Percentiles rank a stretch among this genome's conserved stretches.
phyloP scores from a whole-genome alignment of 1,284 basidiomycete species.

The Malassezia arunalokei region DNA sequence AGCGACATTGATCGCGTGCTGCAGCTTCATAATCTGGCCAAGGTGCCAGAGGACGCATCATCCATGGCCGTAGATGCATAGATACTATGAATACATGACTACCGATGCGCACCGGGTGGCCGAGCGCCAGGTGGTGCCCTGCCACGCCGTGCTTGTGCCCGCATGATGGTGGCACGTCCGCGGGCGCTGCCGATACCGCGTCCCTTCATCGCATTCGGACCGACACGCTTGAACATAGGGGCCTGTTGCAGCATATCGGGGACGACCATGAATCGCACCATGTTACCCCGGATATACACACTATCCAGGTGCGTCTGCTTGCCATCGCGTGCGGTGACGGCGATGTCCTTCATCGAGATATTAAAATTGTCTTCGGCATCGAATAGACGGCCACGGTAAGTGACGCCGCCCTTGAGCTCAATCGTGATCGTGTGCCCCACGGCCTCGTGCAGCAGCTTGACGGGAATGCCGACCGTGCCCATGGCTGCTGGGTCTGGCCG shows the following conservation, averaged over 20 bases:
- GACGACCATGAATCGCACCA: constrained; percentile 85
- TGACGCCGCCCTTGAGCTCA: constrained; percentile 91
- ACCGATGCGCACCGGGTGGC: background rate
- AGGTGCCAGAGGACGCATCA: constrained; percentile 60
- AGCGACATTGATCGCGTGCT: constrained; percentile 77
- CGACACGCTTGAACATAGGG: constrained; percentile 98
- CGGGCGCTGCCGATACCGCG: constrained; percentile 95
- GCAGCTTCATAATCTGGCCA: constrained; percentile 65
- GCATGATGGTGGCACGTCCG: constrained; percentile 90
- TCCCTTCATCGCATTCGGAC: constrained; percentile 95
- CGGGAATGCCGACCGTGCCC: constrained; percentile 46
- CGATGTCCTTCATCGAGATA: constrained; percentile 90
- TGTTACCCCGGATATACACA: constrained; percentile 95
- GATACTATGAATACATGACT: constrained; percentile 3
- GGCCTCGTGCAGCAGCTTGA: constrained; percentile 50
- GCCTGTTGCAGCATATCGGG: constrained; percentile 99
- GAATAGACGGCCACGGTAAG: constrained; percentile 91
- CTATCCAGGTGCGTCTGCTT: constrained; percentile 98
- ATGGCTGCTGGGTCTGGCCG: constrained; percentile 9
- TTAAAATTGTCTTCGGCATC: constrained; percentile 96
- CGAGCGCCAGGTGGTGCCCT: background rate
- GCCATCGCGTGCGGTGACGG: constrained; percentile 92
- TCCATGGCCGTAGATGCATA: constrained; percentile 37
- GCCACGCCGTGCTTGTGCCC: constrained; percentile 43
- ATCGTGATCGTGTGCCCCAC: constrained; percentile 93